A percentile compares a stretch with the other conserved stretches of the same genome.
These are phyloP conservation scores for Acacia confusa DNA, from an alignment of 306 rosid genomes.

Conservation along the genomic window DNA sequence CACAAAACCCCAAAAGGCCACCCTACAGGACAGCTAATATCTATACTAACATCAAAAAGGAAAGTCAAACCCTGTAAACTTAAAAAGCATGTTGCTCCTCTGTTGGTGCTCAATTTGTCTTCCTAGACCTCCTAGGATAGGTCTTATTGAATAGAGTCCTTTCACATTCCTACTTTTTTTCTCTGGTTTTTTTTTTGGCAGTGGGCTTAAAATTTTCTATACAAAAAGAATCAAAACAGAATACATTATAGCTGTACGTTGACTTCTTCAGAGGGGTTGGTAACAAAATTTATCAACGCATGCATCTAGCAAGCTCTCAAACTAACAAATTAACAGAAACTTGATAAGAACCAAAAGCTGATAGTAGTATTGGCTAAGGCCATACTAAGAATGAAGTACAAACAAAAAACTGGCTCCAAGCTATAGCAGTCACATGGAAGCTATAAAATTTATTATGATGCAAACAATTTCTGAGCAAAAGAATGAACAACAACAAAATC, in stretches of 20 bases:
- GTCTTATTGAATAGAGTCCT: no score
- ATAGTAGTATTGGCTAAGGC: background rate
- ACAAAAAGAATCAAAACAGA: conserved; percentile 23
- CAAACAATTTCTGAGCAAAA: background rate
- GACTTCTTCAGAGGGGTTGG: conserved; percentile 9
- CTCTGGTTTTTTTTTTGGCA: background rate
- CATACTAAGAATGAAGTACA: background rate
- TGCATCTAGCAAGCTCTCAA: conserved; percentile 9
- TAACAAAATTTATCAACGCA: conserved; percentile 24
- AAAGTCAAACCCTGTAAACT: no score
- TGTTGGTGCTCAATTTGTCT: no score
- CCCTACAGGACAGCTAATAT: no score
- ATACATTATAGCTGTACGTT: conserved; percentile 16
- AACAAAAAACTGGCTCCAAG: conserved; percentile 3
- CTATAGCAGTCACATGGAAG: background rate
- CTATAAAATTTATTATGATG: background rate
- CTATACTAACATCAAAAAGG: no score
- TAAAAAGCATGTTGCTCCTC: no score
- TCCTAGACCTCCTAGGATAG: no score
- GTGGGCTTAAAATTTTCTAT: conserved; percentile 5
- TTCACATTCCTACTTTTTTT: background rate
- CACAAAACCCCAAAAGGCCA: no score
- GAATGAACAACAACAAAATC: background rate
- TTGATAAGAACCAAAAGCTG: background rate
- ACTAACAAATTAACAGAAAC: conserved; percentile 13